Evolutionary conservation across 208 protist species (phyloP), one percentile per base, ranked within the genome.

Genomic region (Histomonas meleagridis): DNA sequence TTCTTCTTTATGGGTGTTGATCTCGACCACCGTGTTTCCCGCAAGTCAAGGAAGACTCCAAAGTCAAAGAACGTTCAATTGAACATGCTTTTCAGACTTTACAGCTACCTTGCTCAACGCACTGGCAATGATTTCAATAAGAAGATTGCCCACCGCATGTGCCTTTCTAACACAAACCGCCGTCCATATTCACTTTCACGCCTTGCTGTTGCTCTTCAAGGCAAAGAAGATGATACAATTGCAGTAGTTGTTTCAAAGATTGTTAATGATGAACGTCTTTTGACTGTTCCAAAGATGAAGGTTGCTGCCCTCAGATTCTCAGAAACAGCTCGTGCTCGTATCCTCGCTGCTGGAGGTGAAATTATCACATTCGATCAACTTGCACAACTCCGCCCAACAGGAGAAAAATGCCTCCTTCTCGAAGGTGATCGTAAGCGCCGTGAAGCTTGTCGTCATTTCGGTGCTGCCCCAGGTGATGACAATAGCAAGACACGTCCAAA

Each of bases 301-400:
- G 96, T 99, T 81, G 98, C 96, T 95, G 98, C 98, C 60, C 97
- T 99, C 62, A 96, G 96, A 93, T 98, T 99, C 96, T 98, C 98
- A 91, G 97, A 98, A 93, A 96, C 94, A 92, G 99, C 98, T 90
- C 97, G 97, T 94, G 96, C 97, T 76, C 97, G 97, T 95, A 99
- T 99, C 94, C 93, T 97, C 60, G 97, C 62, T 35, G 97, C 97
- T 57, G 98, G 98, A 92, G 98, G 98, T 92, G 96, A 99, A 95
- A 96, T 95, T 95, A 94, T 99, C 57, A 99, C 98, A 92, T 99
- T 99, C 92, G 99, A 99, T 94, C 97, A 99, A 95, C 96, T 99
- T 60, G 97, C 97, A 51, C 96, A 99, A 93, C 93, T 96, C 48
- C 94, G 96, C 57, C 99, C 99, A 90, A 98, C 95, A 57, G 98